Conservation (phyloP, 2,329 filamentous ascomycete species). For the Teratosphaeria pseudoeucalypti region DNA sequence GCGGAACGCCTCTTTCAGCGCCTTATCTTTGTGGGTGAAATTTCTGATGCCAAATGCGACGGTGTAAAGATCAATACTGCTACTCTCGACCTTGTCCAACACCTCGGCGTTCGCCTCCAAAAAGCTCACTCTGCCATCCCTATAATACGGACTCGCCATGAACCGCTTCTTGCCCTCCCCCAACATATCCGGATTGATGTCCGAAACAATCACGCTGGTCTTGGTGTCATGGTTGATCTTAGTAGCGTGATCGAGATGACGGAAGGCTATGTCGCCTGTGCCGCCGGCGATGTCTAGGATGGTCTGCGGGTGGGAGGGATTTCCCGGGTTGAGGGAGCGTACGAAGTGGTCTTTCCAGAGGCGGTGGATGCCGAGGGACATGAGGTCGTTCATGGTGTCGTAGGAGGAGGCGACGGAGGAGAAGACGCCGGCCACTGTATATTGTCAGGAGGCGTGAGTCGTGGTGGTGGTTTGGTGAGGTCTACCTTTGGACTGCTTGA, state of each 20-base stretch:
- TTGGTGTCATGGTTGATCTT: conserved; percentile 68
- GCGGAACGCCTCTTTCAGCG: conserved; percentile 71
- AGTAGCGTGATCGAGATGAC: conserved; percentile 81
- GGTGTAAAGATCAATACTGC: conserved; percentile 86
- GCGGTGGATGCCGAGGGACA: conserved; percentile 94
- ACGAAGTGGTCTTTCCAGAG: conserved; percentile 98
- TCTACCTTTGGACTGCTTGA: conserved; percentile 60
- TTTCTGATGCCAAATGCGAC: conserved; percentile 97
- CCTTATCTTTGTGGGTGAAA: conserved; percentile 82
- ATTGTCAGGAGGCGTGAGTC: conserved; percentile 5
- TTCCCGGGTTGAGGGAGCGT: conserved; percentile 74
- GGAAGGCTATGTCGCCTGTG: conserved; percentile 95
- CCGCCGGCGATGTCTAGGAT: conserved; percentile 96
- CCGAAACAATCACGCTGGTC: conserved; percentile 79
- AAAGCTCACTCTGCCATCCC: conserved; percentile 52
- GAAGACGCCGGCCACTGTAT: conserved; percentile 72
- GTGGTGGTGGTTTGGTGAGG: not conserved
- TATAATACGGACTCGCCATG: conserved; percentile 49
- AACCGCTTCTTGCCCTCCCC: conserved; percentile 76
- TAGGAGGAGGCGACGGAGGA: conserved; percentile 90
- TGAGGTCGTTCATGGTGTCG: conserved; percentile 97
- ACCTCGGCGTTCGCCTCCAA: conserved; percentile 84
- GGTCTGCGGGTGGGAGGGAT: conserved; percentile 44
- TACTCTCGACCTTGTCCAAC: conserved; percentile 54
- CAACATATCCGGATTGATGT: conserved; percentile 96